Conservation (phyloP, 2,329 filamentous ascomycete genomes). For the Cercospora sp. region DNA sequence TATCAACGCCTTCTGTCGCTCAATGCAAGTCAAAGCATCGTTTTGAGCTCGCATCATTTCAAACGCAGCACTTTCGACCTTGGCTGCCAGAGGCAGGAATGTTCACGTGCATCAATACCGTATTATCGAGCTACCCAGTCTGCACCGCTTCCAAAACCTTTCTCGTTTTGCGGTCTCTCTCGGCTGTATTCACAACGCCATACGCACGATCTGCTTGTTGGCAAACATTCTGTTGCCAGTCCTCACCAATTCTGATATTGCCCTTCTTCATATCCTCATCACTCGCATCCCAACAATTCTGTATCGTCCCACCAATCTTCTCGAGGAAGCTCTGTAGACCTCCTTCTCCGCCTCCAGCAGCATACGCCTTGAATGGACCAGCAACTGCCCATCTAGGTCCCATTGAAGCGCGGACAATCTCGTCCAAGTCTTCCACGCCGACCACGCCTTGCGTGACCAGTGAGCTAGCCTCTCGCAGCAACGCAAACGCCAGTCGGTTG, state of each 20-base stretch:
- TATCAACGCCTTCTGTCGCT: too few species aligned
- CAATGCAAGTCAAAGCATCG: too few species aligned
- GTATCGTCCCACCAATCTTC: slow-evolving; percentile 58
- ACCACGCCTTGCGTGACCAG: slow-evolving; percentile 57
- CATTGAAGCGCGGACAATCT: slow-evolving; percentile 53
- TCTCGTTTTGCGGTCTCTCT: slow-evolving; percentile 47
- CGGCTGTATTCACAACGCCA: slow-evolving; percentile 44
- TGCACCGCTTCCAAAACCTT: slow-evolving; percentile 44
- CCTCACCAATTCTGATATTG: slow-evolving; percentile 43
- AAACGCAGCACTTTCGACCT: not conserved
- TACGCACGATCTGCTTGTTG: slow-evolving; percentile 50
- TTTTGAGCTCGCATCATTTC: not conserved
- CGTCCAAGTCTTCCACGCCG: slow-evolving; percentile 54
- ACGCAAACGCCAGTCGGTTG: slow-evolving; percentile 58
- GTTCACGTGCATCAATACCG: not conserved
- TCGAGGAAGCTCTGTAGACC: slow-evolving; percentile 56
- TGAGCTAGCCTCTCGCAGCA: slow-evolving; percentile 57
- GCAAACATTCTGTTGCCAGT: slow-evolving; percentile 52
- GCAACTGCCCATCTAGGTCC: slow-evolving; percentile 58
- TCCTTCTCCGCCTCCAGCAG: slow-evolving; percentile 57
- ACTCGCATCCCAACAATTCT: slow-evolving; percentile 55
- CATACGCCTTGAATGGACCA: slow-evolving; percentile 60
- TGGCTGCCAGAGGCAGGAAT: not conserved
- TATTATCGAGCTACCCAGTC: not conserved
- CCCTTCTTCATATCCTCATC: slow-evolving; percentile 39